phyloP scores from a whole-genome alignment of 1,139 yeast genomes.

The Diutina siamensis region DNA sequence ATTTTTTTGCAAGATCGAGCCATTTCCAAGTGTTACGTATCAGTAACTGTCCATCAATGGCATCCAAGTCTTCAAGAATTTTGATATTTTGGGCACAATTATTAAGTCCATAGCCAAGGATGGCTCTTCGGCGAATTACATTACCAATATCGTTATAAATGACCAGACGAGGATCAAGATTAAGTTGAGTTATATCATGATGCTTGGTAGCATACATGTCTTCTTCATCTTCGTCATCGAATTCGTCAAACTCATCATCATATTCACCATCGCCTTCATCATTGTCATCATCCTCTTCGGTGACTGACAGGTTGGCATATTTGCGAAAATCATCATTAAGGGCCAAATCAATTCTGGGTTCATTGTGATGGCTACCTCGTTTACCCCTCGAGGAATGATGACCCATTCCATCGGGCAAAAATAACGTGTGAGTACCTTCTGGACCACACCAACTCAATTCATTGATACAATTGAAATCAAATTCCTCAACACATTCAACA shows the following conservation, averaged over 20 bases:
- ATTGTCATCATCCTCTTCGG: not conserved
- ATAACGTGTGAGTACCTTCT: conserved; percentile 38
- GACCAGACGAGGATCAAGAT: conserved; percentile 9
- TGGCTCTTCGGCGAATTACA: conserved; percentile 59
- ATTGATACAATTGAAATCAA: conserved; percentile 60
- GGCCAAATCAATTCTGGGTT: not conserved
- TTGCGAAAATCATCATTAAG: conserved; percentile 2
- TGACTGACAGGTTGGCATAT: not conserved
- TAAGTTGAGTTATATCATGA: not conserved
- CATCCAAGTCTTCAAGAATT: conserved; percentile 41
- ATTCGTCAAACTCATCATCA: not conserved
- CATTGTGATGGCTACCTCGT: not conserved
- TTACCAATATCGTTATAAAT: conserved; percentile 55
- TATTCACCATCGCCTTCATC: not conserved
- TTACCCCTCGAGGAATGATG: not conserved
- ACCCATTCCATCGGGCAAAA: conserved; percentile 8
- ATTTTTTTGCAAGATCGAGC: conserved; percentile 61
- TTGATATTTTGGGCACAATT: conserved; percentile 56
- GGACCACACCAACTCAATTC: conserved; percentile 61
- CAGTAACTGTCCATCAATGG: conserved; percentile 41
- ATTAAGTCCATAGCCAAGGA: conserved; percentile 52
- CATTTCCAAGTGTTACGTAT: conserved; percentile 83
- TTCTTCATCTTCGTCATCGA: not conserved
- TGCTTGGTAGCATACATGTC: not conserved
- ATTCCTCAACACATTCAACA: conserved; percentile 51